Evolutionary conservation across 352 stramenopile species (phyloP).

Genomic region (Phytophthora boehmeriae): DNA sequence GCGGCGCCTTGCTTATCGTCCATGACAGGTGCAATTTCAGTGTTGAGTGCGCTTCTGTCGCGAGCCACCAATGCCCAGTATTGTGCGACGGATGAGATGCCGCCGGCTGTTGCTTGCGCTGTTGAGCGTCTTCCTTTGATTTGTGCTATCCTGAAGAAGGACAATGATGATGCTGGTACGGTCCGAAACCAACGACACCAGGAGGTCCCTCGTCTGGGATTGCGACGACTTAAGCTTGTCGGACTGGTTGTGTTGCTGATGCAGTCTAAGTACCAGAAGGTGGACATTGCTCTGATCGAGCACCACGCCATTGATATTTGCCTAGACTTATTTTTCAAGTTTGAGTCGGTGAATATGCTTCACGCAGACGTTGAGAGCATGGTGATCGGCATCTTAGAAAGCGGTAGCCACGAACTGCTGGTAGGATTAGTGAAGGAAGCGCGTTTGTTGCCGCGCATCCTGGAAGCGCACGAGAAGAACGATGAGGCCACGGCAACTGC

Average conservation of each 20-base stretch:
- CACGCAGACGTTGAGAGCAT: slow-evolving; percentile 88
- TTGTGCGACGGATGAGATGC: slow-evolving; percentile 64
- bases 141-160: slow-evolving; percentile 61
- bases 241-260: slow-evolving; percentile 79
- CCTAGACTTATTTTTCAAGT: slow-evolving; percentile 88
- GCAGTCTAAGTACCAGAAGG: slow-evolving; percentile 85
- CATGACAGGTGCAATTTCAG: slow-evolving; percentile 81
- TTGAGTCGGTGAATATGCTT: slow-evolving; percentile 89
- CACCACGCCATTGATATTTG: slow-evolving; percentile 77
- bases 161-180: slow-evolving; percentile 66
- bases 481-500: slow-evolving; percentile 58
- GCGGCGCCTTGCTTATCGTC: slow-evolving; percentile 56
- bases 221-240: slow-evolving; percentile 84
- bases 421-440: slow-evolving; percentile 80
- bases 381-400: slow-evolving; percentile 84
- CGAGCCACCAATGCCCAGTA: slow-evolving; percentile 84
- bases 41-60: slow-evolving; percentile 78
- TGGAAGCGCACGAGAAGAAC: slow-evolving; percentile 83
- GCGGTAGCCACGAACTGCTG: slow-evolving; percentile 73
- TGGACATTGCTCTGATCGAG: slow-evolving; percentile 70
- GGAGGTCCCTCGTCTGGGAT: slow-evolving; percentile 69
- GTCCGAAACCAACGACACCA: slow-evolving; percentile 80
- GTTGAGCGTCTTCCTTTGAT: slow-evolving; percentile 71
- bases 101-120: slow-evolving; percentile 54
- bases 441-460: slow-evolving; percentile 68